These are phyloP conservation scores for Colletotrichum australisinense DNA, from an alignment of 2,329 filamentous ascomycete genomes.

Conservation along the genomic window DNA sequence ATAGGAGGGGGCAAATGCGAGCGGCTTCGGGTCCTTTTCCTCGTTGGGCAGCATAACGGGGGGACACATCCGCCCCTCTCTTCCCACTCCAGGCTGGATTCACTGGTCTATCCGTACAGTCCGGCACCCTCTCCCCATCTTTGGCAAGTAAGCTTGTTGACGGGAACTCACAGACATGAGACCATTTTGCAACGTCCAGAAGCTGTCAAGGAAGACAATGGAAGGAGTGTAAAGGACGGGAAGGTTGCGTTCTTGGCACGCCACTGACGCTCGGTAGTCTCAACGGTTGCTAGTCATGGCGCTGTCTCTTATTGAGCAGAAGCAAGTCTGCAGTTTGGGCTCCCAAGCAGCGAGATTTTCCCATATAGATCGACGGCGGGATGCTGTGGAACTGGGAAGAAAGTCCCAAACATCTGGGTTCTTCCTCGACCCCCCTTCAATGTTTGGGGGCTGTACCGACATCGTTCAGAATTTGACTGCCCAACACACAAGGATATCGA, in stretches of 20 bases:
- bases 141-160: conserved; percentile 9
- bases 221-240: neutral
- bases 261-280: neutral
- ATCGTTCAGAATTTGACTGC: neutral
- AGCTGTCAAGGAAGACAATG: conserved; percentile 8
- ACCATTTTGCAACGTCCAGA: neutral
- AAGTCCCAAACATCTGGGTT: neutral
- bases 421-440: neutral
- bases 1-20: neutral
- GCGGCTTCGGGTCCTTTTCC: conserved; percentile 15
- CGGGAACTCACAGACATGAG: conserved; percentile 5
- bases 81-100: neutral
- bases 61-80: neutral
- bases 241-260: neutral
- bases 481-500: neutral
- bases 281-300: neutral
- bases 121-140: neutral
- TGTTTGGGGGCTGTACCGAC: conserved; percentile 4
- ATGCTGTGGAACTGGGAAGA: neutral
- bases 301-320: neutral
- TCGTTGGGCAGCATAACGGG: neutral
- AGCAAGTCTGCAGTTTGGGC: neutral
- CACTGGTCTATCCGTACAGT: neutral
- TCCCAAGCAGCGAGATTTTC: neutral
- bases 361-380: conserved; percentile 10